Conservation (phyloP, 1,139 yeast species). For the Zygosaccharomyces pseudobailii region DNA sequence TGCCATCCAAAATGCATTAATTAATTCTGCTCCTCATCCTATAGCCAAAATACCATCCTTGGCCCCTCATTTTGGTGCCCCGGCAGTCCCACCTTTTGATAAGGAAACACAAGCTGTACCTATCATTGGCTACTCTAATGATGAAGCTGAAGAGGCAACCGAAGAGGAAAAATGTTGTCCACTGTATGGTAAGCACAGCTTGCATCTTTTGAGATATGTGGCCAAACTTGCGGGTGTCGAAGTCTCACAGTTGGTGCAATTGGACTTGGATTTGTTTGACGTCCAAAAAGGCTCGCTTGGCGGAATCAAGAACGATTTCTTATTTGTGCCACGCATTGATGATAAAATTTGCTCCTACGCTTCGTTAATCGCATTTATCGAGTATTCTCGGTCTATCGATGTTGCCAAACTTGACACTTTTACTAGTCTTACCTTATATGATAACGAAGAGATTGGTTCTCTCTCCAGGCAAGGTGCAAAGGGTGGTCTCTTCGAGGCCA, state of each 20-base stretch:
- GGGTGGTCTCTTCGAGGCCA: constrained; percentile 47
- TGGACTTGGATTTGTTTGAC: constrained; percentile 61
- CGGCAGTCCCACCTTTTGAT: constrained; percentile 49
- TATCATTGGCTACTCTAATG: constrained; percentile 44
- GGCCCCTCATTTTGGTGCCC: constrained; percentile 62
- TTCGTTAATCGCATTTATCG: constrained; percentile 50
- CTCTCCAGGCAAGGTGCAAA: constrained; percentile 54
- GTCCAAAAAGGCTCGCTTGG: constrained; percentile 60
- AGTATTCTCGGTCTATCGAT: constrained; percentile 32
- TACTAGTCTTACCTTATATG: constrained; percentile 49
- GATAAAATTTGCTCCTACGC: constrained; percentile 63
- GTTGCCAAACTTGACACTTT: constrained; percentile 37
- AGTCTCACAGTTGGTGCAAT: constrained; percentile 50
- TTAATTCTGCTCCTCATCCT: constrained; percentile 58
- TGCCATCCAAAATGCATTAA: constrained; percentile 41
- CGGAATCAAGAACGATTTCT: constrained; percentile 56
- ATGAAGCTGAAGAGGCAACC: constrained; percentile 27
- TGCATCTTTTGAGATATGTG: constrained; percentile 51
- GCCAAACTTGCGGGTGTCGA: constrained; percentile 45
- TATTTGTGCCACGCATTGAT: constrained; percentile 62
- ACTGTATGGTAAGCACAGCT: constrained; percentile 55
- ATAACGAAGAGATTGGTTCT: constrained; percentile 63
- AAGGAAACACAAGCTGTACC: constrained; percentile 62
- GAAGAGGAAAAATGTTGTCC: constrained; percentile 58
- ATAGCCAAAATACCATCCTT: constrained; percentile 61